Base-by-base conservation (phyloP, 345 rosid genomes). In the Excoecaria cochinchinensis region DNA sequence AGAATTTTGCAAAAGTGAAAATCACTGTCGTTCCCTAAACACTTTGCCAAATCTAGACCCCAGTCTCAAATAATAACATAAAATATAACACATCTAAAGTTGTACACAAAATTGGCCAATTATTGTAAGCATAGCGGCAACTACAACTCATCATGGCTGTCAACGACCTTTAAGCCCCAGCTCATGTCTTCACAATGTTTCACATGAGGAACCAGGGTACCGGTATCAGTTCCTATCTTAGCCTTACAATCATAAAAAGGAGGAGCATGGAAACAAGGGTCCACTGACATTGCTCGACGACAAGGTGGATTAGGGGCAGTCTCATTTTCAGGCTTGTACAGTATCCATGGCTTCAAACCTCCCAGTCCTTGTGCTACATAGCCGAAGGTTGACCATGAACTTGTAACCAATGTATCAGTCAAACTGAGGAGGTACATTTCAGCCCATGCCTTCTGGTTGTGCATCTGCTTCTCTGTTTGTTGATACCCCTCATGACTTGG, bases 251-350 rank as follows among this genome's bases (percentile, higher is more conserved):
- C 83, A 67, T 80, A 80, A 48, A 72, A 80, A 8, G 83, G 83
- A 53, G 83, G 83, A 67, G 80, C 83, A 60, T 80, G 83, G 64
- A 80, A 80, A 46, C 83, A 80, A 56, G 83, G 83, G 24, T 80
- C 83, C 61, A 72, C 36, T 15, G 83, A 80, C 80, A 80, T 72
- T 67, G 83, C 83, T 6, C 42, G 73, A 12, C 67, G 66, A 67
- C 83, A 80, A 60, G 83, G 74, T 9, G 83, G 80, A 61, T 80
- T 77, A 5, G 80, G 80, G 67, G 74, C 48, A 31, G 70, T 80
- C 42, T 76, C 80, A 53, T 80, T 80, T 58, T 80, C 79, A 40
- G 77, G 79, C 73, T 76, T 76, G 74, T 68, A 59, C 24, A 80
- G 76, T 44, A 80, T 80, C 83, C 83, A 80, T 6, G 83, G 80